phyloP scores from a whole-genome alignment of 2,329 filamentous ascomycete genomes.

The Pseudogymnoascus sp. region DNA sequence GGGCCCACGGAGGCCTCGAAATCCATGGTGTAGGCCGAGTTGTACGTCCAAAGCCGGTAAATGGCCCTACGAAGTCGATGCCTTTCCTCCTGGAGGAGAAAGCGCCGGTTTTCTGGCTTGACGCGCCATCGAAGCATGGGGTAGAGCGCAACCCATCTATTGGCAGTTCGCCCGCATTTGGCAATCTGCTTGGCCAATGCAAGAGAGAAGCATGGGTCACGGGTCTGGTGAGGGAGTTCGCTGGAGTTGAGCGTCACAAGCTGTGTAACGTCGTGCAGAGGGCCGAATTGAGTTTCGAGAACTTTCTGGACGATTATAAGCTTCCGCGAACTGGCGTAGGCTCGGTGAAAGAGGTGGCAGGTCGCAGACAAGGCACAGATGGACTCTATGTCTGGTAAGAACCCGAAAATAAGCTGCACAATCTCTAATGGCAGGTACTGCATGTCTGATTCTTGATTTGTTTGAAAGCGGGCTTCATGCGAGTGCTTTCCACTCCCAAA shows the following conservation, averaged over 20 bases:
- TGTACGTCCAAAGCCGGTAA: slow-evolving; percentile 29
- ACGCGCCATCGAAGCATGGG: slow-evolving; percentile 28
- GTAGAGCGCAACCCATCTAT: slow-evolving; percentile 28
- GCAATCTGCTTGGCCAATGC: slow-evolving; percentile 21
- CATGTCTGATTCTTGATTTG: slow-evolving; percentile 1
- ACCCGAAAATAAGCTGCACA: slow-evolving; percentile 9
- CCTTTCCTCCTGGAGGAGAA: slow-evolving; percentile 24
- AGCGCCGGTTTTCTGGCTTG: slow-evolving; percentile 25
- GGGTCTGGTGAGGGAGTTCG: not conserved
- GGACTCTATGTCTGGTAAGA: not conserved
- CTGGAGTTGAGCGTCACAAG: slow-evolving; percentile 12
- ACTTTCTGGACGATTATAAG: slow-evolving; percentile 9
- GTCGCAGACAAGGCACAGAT: slow-evolving; percentile 6
- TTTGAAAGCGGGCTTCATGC: not conserved
- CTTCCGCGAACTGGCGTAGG: slow-evolving; percentile 9
- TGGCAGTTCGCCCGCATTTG: slow-evolving; percentile 24
- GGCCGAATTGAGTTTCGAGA: slow-evolving; percentile 10
- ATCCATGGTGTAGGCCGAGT: slow-evolving; percentile 26
- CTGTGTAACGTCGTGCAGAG: slow-evolving; percentile 10
- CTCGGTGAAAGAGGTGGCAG: not conserved
- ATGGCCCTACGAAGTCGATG: slow-evolving; percentile 24
- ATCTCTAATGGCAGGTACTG: slow-evolving; percentile 12
- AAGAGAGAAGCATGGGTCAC: slow-evolving; percentile 10
- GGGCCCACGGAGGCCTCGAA: not conserved
- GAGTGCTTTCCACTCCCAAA: not conserved